A percentile compares a stretch with the other conserved stretches of the same genome.
Conservation (phyloP, 2,329 filamentous ascomycete species). For the Trichoderma endophyticum region DNA sequence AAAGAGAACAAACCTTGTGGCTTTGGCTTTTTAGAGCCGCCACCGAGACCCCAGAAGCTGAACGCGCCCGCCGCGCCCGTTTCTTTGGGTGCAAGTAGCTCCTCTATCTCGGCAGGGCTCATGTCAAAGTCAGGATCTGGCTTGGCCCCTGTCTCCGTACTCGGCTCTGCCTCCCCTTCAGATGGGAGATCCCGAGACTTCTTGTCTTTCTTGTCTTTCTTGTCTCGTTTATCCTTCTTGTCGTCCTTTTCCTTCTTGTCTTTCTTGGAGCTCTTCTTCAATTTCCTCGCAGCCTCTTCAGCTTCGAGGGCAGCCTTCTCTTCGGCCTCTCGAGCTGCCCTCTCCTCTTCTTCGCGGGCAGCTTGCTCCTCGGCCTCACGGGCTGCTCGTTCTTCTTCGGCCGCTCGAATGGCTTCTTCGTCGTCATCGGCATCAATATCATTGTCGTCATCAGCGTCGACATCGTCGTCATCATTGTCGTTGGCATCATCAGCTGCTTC, state of each 20-base stretch:
- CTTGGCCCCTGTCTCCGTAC: constrained; percentile 17
- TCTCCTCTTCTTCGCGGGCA: constrained; percentile 24
- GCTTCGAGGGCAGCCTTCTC: constrained; percentile 21
- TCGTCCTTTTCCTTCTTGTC: constrained; percentile 39
- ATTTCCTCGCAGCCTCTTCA: constrained; percentile 35
- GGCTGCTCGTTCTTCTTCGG: constrained; percentile 21
- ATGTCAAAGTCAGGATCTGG: constrained; percentile 31
- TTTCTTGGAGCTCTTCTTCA: constrained; percentile 41
- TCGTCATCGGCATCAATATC: constrained; percentile 30
- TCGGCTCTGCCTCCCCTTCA: constrained; percentile 18
- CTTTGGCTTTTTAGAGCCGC: constrained; percentile 40
- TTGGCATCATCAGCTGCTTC: constrained; percentile 31
- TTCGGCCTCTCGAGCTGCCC: constrained; percentile 27
- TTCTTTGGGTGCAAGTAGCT: constrained; percentile 37
- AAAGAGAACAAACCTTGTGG: constrained; percentile 40
- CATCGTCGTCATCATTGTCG: constrained; percentile 24
- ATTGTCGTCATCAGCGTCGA: constrained; percentile 22
- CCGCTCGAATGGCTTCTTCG: constrained; percentile 22
- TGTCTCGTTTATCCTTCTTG: constrained; percentile 35
- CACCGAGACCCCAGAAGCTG: constrained; percentile 54
- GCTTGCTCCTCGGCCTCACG: constrained; percentile 22
- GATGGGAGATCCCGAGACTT: constrained; percentile 24
- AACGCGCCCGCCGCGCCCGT: constrained; percentile 44
- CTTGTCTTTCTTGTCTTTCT: constrained; percentile 26
- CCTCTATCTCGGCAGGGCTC: constrained; percentile 43